Conservation (phyloP, 2,329 filamentous ascomycete genomes). For the Ophiostoma perfectum region DNA sequence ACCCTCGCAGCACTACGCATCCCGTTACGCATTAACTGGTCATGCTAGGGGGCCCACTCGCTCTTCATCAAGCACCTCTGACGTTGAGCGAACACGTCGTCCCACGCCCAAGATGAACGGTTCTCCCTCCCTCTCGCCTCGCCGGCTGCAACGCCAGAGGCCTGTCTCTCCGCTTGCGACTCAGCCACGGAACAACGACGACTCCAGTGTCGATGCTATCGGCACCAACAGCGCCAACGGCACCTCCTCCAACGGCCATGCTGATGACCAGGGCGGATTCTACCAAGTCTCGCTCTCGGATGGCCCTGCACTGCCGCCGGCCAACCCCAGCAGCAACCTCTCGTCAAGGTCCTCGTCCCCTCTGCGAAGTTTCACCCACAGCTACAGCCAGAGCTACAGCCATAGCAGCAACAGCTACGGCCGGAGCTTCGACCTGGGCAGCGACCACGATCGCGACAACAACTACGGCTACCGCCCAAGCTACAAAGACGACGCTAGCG, state of each 20-base stretch:
- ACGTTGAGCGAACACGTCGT: background rate
- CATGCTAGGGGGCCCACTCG: slow-evolving; percentile 34
- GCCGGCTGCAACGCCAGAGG: slow-evolving; percentile 20
- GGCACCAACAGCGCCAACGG: background rate
- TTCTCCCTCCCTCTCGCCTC: slow-evolving; percentile 22
- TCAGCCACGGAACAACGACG: slow-evolving; percentile 12
- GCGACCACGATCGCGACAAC: slow-evolving; percentile 17
- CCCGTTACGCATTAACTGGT: slow-evolving; percentile 35
- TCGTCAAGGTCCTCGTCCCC: background rate
- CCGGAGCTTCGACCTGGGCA: background rate
- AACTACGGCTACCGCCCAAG: slow-evolving; percentile 20
- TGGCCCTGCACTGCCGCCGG: slow-evolving; percentile 8
- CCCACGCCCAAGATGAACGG: slow-evolving; percentile 17
- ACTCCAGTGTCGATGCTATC: slow-evolving; percentile 15
- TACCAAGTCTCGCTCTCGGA: slow-evolving; percentile 18
- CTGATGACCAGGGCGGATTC: slow-evolving; percentile 16
- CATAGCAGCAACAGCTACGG: slow-evolving; percentile 14
- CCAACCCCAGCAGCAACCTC: background rate
- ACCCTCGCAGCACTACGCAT: slow-evolving; percentile 1
- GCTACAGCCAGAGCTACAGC: slow-evolving; percentile 20
- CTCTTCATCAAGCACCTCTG: background rate
- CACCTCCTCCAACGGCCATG: background rate
- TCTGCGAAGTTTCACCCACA: background rate
- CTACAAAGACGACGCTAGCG: slow-evolving; percentile 20
- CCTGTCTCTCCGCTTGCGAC: slow-evolving; percentile 19